Percentiles rank a stretch among this genome's conserved stretches.
These are phyloP conservation scores for Pythium brassicae DNA, from an alignment of 352 stramenopile species.

Conservation along the genomic window DNA sequence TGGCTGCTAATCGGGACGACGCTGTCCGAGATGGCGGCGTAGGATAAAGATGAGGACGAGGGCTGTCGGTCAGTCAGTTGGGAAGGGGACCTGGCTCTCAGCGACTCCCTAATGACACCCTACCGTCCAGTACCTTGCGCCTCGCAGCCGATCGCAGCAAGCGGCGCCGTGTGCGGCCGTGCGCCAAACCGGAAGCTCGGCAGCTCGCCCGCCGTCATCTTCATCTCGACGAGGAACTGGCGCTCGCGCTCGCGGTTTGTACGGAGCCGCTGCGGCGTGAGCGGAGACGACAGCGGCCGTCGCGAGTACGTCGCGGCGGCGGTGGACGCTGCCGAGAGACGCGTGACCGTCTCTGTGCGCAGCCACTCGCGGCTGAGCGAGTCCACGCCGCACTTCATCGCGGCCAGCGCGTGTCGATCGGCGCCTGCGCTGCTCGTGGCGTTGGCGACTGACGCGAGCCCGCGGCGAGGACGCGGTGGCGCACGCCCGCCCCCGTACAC, in stretches of 20 bases:
- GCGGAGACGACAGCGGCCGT: conserved; percentile 6
- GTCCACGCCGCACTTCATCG: conserved; percentile 7
- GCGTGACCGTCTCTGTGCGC: conserved; percentile 1
- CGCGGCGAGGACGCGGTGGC: conserved; percentile 2
- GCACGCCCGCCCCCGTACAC: conserved; percentile 19
- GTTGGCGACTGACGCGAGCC: neutral
- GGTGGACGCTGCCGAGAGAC: neutral
- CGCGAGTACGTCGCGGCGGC: conserved; percentile 6
- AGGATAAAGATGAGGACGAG: too few relatives aligned
- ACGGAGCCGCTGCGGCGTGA: conserved; percentile 6
- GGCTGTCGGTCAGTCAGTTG: too few relatives aligned
- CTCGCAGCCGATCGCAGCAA: neutral
- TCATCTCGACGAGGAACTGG: conserved; percentile 16
- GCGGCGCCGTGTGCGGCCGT: conserved; percentile 10
- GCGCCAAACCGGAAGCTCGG: conserved; percentile 13
- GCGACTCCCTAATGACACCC: too few relatives aligned
- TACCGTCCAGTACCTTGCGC: neutral
- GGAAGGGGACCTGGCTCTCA: neutral
- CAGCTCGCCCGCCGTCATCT: conserved; percentile 5
- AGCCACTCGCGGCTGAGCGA: conserved; percentile 11
- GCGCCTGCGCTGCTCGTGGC: conserved; percentile 2
- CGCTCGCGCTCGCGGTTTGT: conserved; percentile 12
- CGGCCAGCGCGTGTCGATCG: conserved; percentile 8
- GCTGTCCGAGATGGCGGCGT: conserved; percentile 28
- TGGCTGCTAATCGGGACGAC: conserved; percentile 51